Base-by-base conservation (phyloP, 306 rosid species). In the Notholithocarpus densiflorus region DNA sequence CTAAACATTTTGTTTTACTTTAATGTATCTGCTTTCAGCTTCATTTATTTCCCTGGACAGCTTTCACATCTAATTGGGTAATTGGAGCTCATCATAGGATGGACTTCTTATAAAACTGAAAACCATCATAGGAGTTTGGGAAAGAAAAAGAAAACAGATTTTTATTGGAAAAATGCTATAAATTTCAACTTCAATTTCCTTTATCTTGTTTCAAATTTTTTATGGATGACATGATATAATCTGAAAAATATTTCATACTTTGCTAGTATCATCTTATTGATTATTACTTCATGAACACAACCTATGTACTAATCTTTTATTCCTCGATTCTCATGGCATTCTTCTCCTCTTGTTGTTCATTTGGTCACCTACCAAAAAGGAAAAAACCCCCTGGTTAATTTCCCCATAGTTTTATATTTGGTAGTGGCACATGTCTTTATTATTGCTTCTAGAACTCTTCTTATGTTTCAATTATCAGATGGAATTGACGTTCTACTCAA, bases 361-460 rank as follows among this genome's bases (percentile, higher is more conserved):
- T 87, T 86, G 94, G 87, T 86, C 81, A 91, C 90, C 97, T 89
- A 89, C 91, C 94, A 77, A 78, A 68, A 84, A 72, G 81, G 73
- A 79, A 8, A 71, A 77, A 45, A 37, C 57, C 60, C 45, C 79
- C 37, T 12, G 48, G 51, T 73, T 51, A 75, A 43, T 83, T 75
- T 82, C 85, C 75, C 79, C 75, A 56, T 24, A 17, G 51, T 75
- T 83, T 88, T 83, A 69, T 75, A 77, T 75, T 1, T 5, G 29
- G 19, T 55, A 68, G 40, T 56, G 64, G 34, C 52, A 48, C 68
- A 71, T 82, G 71, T 78, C 87, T 73, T 59, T 81, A 82, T 59
- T 81, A 82, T 76, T 84, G 19, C 73, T 84, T 82, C 82, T 81
- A 86, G 86, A 84, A 81, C 75, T 51, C 60, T 65, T 12, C 72